phyloP scores from a whole-genome alignment of 164 flowering plant genomes.

The Sextonia rubra region DNA sequence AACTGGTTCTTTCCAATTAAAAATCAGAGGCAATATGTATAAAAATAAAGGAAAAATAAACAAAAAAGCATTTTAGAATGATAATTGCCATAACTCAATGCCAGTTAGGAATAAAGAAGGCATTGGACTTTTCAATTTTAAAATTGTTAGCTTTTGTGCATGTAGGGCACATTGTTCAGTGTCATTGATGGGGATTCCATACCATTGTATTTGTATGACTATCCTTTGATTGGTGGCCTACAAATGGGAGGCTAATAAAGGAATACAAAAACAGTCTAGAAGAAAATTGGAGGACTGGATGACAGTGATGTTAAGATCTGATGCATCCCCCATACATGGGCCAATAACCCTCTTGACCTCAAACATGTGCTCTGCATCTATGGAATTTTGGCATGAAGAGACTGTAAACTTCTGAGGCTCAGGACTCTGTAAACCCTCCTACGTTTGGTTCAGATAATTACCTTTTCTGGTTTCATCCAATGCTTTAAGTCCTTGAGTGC shows the following conservation, averaged over 20 bases:
- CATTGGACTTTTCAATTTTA: neutral
- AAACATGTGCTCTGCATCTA: neutral
- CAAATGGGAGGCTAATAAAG: neutral
- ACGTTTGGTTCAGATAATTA: neutral
- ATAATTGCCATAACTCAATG: neutral
- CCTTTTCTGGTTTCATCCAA: slow-evolving; percentile 22
- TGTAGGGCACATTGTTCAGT: neutral
- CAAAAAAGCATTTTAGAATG: neutral
- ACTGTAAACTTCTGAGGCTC: neutral
- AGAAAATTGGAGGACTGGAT: neutral
- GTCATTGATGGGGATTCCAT: neutral
- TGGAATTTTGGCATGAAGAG: neutral
- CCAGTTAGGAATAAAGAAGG: too few species aligned
- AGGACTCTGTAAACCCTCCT: neutral
- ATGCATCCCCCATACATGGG: too few species aligned
- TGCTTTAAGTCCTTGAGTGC: slow-evolving; percentile 15
- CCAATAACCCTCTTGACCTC: neutral
- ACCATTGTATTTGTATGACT: too few species aligned
- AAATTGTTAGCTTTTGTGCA: neutral
- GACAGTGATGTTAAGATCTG: too few species aligned
- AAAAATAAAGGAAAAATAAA: neutral
- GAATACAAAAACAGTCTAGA: neutral
- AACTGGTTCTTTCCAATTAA: neutral
- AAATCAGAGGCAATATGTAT: neutral
- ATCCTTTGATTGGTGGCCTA: neutral